These are phyloP conservation scores for Ilex asprella DNA, from an alignment of 257 asterid genomes.

Conservation along the genomic window DNA sequence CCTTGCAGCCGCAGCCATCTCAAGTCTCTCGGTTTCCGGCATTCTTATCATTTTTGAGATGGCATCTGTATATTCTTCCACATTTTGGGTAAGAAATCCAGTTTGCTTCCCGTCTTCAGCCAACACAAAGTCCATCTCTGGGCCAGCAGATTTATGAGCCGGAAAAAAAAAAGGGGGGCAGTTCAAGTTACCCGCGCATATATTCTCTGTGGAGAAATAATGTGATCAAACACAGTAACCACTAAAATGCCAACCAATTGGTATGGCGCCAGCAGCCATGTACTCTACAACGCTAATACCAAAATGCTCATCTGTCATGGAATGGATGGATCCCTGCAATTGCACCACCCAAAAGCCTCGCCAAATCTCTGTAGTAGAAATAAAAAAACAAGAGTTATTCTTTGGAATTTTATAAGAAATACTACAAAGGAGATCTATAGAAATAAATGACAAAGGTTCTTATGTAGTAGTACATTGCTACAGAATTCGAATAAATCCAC, in stretches of 20 bases:
- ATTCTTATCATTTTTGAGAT: constrained; percentile 46
- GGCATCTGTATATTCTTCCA: constrained; percentile 74
- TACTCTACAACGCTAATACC: constrained; percentile 94
- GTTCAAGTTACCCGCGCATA: too few species aligned
- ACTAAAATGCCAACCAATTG: constrained; percentile 52
- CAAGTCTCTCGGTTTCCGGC: constrained; percentile 54
- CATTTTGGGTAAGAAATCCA: constrained; percentile 69
- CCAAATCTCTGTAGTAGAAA: constrained; percentile 54
- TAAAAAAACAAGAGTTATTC: not conserved
- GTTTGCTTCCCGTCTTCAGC: constrained; percentile 74
- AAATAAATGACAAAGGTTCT: too few species aligned
- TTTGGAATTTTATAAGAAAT: too few species aligned
- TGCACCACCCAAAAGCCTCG: constrained; percentile 77
- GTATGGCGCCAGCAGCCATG: constrained; percentile 95
- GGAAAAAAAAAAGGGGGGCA: constrained; percentile 10
- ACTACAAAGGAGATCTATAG: too few species aligned
- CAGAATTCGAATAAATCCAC: too few species aligned
- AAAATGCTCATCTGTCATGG: constrained; percentile 95
- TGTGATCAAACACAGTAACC: not conserved
- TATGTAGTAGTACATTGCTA: too few species aligned
- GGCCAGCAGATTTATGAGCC: constrained; percentile 98
- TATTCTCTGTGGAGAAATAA: not conserved
- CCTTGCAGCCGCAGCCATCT: constrained; percentile 82
- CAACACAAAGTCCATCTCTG: constrained; percentile 82
- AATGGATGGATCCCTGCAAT: constrained; percentile 78